A percentile compares a stretch with the other conserved stretches of the same genome.
These are phyloP conservation scores for Imleria badia DNA, from an alignment of 768 basidiomycete genomes.

Conservation along the genomic window DNA sequence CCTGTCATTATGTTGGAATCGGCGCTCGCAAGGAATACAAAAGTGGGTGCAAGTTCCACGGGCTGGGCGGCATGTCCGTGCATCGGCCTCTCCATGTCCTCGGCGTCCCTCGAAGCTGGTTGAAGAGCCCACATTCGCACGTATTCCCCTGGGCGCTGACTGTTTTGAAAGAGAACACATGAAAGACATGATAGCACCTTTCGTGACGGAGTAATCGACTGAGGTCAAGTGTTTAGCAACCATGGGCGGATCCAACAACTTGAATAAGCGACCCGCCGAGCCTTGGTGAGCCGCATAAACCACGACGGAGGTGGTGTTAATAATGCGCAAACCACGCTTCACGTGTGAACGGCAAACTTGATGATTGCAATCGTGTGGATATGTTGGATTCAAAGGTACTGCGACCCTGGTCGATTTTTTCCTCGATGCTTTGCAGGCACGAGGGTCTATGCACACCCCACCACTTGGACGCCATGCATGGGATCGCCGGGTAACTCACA, in stretches of 20 bases:
- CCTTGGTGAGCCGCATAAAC: constrained; percentile 38
- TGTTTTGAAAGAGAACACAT: constrained; percentile 54
- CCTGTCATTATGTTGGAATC: constrained; percentile 42
- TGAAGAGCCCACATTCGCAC: constrained; percentile 58
- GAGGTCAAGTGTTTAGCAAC: constrained; percentile 17
- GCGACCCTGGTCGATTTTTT: constrained; percentile 48
- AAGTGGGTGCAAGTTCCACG: constrained; percentile 51
- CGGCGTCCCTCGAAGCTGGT: constrained; percentile 50
- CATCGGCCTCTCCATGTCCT: constrained; percentile 57
- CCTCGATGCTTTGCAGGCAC: constrained; percentile 35
- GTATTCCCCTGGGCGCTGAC: constrained; percentile 54
- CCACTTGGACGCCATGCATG: too few species aligned
- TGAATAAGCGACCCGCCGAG: constrained; percentile 30
- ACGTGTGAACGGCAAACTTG: constrained; percentile 56
- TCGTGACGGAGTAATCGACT: constrained; percentile 56
- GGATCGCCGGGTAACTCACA: too few species aligned
- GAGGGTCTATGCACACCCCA: neutral
- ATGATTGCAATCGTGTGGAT: constrained; percentile 58
- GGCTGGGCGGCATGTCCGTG: constrained; percentile 52
- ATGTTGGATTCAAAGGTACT: constrained; percentile 60
- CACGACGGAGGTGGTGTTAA: constrained; percentile 59
- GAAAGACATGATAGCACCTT: constrained; percentile 59
- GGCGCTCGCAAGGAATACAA: constrained; percentile 53
- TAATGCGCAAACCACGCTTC: constrained; percentile 55
- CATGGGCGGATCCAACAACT: neutral